These are phyloP conservation scores for Hemisphaericaspora subhashii DNA, from an alignment of 1,139 yeast genomes.

Conservation along the genomic window DNA sequence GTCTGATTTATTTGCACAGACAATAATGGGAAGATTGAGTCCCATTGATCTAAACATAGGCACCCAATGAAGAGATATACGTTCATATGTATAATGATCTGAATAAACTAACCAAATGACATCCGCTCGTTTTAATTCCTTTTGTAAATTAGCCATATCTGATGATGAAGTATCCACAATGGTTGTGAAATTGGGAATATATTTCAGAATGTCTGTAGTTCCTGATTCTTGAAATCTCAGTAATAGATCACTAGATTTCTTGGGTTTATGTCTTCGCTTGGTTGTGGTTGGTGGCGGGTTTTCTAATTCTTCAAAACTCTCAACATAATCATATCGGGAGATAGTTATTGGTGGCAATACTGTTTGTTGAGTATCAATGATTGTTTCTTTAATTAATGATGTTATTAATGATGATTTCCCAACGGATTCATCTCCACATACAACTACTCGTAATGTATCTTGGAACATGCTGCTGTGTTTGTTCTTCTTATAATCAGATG, in stretches of 20 bases:
- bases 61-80: conserved; percentile 91
- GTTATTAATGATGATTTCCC: conserved; percentile 81
- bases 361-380: conserved; percentile 72
- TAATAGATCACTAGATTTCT: conserved; percentile 11
- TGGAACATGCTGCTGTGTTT: too few species aligned
- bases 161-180: conserved; percentile 78
- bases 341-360: conserved; percentile 83
- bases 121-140: conserved; percentile 80
- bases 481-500: too few species aligned
- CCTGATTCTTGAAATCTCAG: conserved; percentile 8
- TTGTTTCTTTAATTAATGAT: conserved; percentile 76
- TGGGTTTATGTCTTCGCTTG: conserved; percentile 9
- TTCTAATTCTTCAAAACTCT: conserved; percentile 25
- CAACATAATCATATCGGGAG: conserved; percentile 39
- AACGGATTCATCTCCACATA: conserved; percentile 95
- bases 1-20: conserved; percentile 86
- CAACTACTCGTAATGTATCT: conserved; percentile 69
- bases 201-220: conserved; percentile 29
- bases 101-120: conserved; percentile 92
- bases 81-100: conserved; percentile 91
- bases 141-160: conserved; percentile 60
- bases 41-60: conserved; percentile 90
- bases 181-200: conserved; percentile 67
- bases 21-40: conserved; percentile 85
- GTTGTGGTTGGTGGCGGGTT: conserved; percentile 2